Conservation (phyloP, 2,329 filamentous ascomycete genomes). For the Colletotrichum sp. region DNA sequence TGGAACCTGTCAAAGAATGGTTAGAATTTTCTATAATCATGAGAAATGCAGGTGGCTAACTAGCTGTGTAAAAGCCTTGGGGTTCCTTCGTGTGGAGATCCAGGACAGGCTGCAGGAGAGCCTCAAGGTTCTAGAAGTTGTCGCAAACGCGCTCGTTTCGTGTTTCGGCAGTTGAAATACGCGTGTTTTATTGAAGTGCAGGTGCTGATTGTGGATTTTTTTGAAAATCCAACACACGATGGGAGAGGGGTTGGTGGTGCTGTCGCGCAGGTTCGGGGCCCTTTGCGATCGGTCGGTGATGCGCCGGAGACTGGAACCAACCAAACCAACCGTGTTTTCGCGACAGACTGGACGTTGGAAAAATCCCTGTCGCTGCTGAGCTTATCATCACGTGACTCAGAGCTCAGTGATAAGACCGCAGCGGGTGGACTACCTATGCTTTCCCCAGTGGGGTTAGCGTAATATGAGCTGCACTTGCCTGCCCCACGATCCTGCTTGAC, state of each 20-base stretch:
- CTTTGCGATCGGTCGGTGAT: conserved; percentile 18
- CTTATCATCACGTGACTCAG: conserved; percentile 4
- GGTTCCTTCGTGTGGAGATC: not conserved
- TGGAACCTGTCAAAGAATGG: not conserved
- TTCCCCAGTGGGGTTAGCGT: not conserved
- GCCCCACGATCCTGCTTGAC: not conserved
- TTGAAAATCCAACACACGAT: not conserved
- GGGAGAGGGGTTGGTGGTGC: not conserved
- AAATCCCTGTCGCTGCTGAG: not conserved
- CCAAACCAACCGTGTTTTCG: conserved; percentile 17
- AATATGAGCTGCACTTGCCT: conserved; percentile 1
- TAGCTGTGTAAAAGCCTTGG: not conserved
- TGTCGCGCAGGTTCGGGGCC: conserved; percentile 9
- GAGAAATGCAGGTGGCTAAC: not conserved
- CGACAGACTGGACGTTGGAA: conserved; percentile 12
- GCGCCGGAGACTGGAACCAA: not conserved
- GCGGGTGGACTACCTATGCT: not conserved
- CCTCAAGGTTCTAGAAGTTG: not conserved
- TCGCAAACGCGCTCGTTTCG: not conserved
- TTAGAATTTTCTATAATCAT: not conserved
- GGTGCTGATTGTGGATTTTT: not conserved
- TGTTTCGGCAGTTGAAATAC: not conserved
- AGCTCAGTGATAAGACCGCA: not conserved
- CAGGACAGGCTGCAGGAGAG: not conserved
- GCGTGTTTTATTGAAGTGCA: not conserved